These are phyloP conservation scores for Naganishia vaughanmartiniae DNA, from an alignment of 768 basidiomycete species.

Conservation along the genomic window DNA sequence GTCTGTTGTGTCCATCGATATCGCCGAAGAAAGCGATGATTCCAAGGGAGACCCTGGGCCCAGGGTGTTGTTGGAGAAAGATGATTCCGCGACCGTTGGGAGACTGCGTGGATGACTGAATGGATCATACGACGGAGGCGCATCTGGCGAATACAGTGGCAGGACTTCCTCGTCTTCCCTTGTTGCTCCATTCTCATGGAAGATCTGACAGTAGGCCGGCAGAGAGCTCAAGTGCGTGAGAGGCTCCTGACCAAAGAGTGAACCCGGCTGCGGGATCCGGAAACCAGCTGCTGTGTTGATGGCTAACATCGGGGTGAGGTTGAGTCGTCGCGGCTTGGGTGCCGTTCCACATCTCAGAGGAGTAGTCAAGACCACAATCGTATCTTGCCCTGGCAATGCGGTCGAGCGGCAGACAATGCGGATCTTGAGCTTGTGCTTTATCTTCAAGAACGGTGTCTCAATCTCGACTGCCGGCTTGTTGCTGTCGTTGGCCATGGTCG, in stretches of 20 bases:
- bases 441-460: slow-evolving; percentile 44
- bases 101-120: background rate
- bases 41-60: background rate
- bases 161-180: slow-evolving; percentile 43
- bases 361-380: slow-evolving; percentile 44
- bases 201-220: slow-evolving; percentile 49
- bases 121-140: slow-evolving; percentile 18
- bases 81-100: background rate
- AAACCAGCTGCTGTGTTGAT: slow-evolving; percentile 9
- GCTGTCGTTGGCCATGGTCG: background rate
- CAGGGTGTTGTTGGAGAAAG: background rate
- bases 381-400: slow-evolving; percentile 26
- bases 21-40: background rate
- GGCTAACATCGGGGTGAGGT: background rate
- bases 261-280: background rate
- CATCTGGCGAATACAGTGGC: slow-evolving; percentile 39
- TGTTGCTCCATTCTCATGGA: slow-evolving; percentile 48
- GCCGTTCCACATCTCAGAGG: slow-evolving; percentile 47
- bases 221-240: slow-evolving; percentile 28
- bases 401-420: slow-evolving; percentile 39
- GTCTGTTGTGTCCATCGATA: background rate
- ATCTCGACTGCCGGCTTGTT: slow-evolving; percentile 40
- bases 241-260: background rate
- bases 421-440: slow-evolving; percentile 49
- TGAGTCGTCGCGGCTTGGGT: slow-evolving; percentile 32